Evolutionary conservation across 2,329 filamentous ascomycete species (phyloP).

Genomic region (Cercospora sp.): DNA sequence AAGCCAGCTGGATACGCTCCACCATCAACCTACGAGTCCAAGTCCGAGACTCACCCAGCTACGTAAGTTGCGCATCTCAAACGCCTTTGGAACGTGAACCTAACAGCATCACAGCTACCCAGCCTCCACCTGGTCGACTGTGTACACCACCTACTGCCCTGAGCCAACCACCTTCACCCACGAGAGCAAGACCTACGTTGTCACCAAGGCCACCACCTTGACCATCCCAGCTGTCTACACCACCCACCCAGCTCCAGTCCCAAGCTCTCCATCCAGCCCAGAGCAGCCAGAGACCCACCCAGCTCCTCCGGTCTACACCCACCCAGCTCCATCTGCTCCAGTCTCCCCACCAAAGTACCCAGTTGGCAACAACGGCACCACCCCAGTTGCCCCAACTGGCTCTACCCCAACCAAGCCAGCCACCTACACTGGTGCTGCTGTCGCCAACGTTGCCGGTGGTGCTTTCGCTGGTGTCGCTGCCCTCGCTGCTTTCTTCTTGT

Average conservation of each 20-base stretch:
- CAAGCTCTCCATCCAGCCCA: not conserved
- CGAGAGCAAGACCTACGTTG: constrained; percentile 32
- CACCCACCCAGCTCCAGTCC: not conserved
- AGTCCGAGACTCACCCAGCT: not conserved
- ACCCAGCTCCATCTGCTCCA: constrained; percentile 11
- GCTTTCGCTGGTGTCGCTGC: constrained; percentile 23
- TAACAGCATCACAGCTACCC: not conserved
- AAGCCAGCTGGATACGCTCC: not conserved
- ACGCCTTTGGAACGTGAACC: not conserved
- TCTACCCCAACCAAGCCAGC: constrained; percentile 20
- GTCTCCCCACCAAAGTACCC: constrained; percentile 15
- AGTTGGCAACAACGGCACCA: constrained; percentile 23
- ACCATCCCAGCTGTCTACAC: constrained; percentile 38
- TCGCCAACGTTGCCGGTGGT: constrained; percentile 22
- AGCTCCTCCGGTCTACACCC: constrained; percentile 8
- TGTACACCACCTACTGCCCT: constrained; percentile 32
- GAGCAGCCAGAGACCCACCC: constrained; percentile 7
- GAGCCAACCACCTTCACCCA: constrained; percentile 30
- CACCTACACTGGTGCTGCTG: constrained; percentile 26
- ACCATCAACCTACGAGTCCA: not conserved
- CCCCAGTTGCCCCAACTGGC: constrained; percentile 15
- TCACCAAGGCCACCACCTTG: constrained; percentile 30
- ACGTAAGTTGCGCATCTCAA: not conserved
- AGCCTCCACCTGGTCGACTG: constrained; percentile 8
- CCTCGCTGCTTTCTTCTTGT: constrained; percentile 29